Base-by-base conservation (phyloP, 768 basidiomycete species). In the Lactarius deliciosus region DNA sequence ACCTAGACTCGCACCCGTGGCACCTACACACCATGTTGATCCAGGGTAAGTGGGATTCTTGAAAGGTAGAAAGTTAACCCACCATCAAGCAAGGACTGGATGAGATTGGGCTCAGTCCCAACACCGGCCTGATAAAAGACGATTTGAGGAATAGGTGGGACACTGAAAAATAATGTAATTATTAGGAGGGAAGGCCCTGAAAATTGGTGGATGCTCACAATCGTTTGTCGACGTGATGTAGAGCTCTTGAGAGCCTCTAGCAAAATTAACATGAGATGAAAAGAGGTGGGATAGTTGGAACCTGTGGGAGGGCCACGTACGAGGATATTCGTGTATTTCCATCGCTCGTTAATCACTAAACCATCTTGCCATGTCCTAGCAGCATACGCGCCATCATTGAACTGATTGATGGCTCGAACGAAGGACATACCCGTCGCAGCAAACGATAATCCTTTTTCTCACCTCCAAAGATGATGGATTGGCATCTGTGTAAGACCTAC, bases 331-430 rank as follows among this genome's bases (percentile, higher is more conserved):
- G 76, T 75, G 50, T 76, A 75, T 40, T 74, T 75, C 74, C 75
- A 76, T 40, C 73, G 66, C 36, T 75, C 68, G 13, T 63, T 70
- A 9, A 66, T 72, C 38, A 74, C 65, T 5, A 78, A 66, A 13
- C 75, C 89, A 72, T 91, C 87, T 77, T 90, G 84, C 88, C 89
- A 90, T 22, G 89, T 91, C 53, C 89, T 91, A 59, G 25, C 28
- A 3, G 45, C 34, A 28, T 2, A 54, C 6, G 50, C 9, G 25
- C 50, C 9, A 20, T 40, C 43, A 55, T 54, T 34, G 20, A 47
- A 32, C 11, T n/a, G n/a, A 47, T 40, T 22, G 13, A 38, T 32
- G 32, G 11, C 15, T 30, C 11, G 9, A 38, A 54, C 34, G 47
- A 18, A 38, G 28, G 53, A 74, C 83, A 71, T 66, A 87, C 90